phyloP scores from a whole-genome alignment of 371 early-diverging fungal species.

The Mucor plumbeus region DNA sequence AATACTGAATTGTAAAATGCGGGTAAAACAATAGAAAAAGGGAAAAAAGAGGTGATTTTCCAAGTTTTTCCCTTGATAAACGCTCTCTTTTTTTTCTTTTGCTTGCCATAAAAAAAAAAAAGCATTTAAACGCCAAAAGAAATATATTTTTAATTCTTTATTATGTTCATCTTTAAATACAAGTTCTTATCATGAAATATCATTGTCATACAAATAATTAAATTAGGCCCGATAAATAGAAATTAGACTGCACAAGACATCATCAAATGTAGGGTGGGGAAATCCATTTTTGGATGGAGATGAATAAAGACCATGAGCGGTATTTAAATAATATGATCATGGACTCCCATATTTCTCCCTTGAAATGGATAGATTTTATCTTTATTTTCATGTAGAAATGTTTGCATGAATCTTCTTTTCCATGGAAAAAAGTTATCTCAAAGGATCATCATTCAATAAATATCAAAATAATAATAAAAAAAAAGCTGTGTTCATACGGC shows the following conservation, averaged over 20 bases:
- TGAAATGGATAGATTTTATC: not conserved
- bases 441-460: too few species aligned
- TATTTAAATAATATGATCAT: not conserved
- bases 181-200: not conserved
- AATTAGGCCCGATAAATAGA: not conserved
- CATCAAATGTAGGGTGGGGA: not conserved
- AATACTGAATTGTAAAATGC: constrained; percentile 16
- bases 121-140: too few species aligned
- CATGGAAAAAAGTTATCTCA: not conserved
- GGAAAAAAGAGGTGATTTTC: constrained; percentile 7
- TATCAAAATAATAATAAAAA: too few species aligned
- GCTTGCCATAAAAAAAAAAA: not conserved
- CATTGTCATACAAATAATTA: not conserved
- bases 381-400: not conserved
- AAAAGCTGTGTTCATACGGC: too few species aligned
- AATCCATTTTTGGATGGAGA: not conserved
- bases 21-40: constrained; percentile 11
- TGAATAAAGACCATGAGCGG: not conserved
- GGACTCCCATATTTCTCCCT: not conserved
- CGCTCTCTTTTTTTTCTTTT: not conserved
- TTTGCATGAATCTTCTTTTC: not conserved
- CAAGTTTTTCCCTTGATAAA: constrained; percentile 18
- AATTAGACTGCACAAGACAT: not conserved
- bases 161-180: not conserved
- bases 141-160: too few species aligned